Base-by-base conservation (phyloP, 306 rosid species). In the Lathyrus aphaca region DNA sequence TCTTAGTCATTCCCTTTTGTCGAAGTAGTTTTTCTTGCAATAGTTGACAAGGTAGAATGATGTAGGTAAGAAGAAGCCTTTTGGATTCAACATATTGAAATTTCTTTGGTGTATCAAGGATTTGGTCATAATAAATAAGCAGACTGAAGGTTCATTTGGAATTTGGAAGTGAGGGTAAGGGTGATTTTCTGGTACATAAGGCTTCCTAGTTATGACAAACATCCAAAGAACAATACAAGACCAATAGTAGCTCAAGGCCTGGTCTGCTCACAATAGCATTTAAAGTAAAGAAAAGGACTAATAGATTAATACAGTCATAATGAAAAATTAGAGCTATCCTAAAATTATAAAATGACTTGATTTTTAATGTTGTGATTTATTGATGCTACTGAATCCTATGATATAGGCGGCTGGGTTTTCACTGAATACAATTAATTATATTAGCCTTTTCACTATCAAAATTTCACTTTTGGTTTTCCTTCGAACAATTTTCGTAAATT, bases 41-140 rank as follows among this genome's bases (percentile, higher is more conserved):
- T 55, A 37, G 37, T 72, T 67, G 70, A 54, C 66, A 29, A 37
- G 70, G 43, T 68, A 77, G 51, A 73, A 63, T 53, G 35, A 64
- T 46, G 55, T 25, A 37, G 60, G 77, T 35, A 18, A 35, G 76
- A 45, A 54, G 73, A 35, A 48, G 68, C 56, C 46, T 45, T 71
- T 45, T 37, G 68, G 40, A 19, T 51, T 35, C 32, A 55, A 55
- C 25, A 64, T 64, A 30, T 64, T 18, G 50, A 21, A 53, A 12
- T 64, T 62, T 70, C 29, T n/a, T 64, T n/a, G 51, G 51, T 57
- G 72, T 58, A 19, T 55, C 40, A 13, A 32, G 45, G 18, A 49
- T 32, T 62, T 18, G 37, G 38, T 71, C 21, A 42, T 64, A 71
- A 19, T 64, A 64, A 54, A 35, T 64, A 55, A 23, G 68, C 56